phyloP scores from a whole-genome alignment of 2,329 filamentous ascomycete genomes.

The Pseudovirgaria hyperparasitica region DNA sequence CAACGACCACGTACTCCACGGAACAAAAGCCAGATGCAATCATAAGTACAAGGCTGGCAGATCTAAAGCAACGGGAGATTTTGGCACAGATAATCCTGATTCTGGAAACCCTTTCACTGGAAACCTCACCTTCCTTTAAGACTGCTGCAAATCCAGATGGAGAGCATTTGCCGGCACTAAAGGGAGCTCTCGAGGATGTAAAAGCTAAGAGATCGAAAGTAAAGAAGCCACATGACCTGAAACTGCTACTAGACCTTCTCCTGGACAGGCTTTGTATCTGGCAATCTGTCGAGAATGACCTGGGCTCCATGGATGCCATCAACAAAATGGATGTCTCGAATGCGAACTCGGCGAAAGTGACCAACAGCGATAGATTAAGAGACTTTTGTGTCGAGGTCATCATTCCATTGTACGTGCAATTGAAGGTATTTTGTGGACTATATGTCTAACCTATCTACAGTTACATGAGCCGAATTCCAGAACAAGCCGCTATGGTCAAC shows the following conservation, averaged over 20 bases:
- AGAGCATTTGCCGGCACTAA: too few species aligned
- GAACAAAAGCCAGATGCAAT: constrained; percentile 32
- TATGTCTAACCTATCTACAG: constrained; percentile 31
- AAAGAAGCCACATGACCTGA: constrained; percentile 55
- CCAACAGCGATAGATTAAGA: constrained; percentile 47
- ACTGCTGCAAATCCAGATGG: constrained; percentile 12
- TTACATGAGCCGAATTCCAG: constrained; percentile 64
- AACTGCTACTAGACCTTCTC: constrained; percentile 56
- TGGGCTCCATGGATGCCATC: too few species aligned
- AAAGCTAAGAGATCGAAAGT: constrained; percentile 24
- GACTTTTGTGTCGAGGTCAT: constrained; percentile 75
- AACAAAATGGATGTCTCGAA: constrained; percentile 14
- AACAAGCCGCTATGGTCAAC: constrained; percentile 56
- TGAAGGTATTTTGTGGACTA: not conserved
- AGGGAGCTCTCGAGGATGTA: too few species aligned
- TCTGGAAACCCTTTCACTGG: constrained; percentile 62
- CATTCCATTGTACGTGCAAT: constrained; percentile 55
- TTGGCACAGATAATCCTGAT: constrained; percentile 71
- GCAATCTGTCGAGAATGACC: constrained; percentile 61
- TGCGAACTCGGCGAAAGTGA: constrained; percentile 9
- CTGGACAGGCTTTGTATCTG: constrained; percentile 72
- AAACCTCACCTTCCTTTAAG: constrained; percentile 31
- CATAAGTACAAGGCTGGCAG: constrained; percentile 49
- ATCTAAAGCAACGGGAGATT: constrained; percentile 61
- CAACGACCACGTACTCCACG: constrained; percentile 34